Conservation (phyloP, 2,329 filamentous ascomycete species). For the Sclerotinia spermophila region DNA sequence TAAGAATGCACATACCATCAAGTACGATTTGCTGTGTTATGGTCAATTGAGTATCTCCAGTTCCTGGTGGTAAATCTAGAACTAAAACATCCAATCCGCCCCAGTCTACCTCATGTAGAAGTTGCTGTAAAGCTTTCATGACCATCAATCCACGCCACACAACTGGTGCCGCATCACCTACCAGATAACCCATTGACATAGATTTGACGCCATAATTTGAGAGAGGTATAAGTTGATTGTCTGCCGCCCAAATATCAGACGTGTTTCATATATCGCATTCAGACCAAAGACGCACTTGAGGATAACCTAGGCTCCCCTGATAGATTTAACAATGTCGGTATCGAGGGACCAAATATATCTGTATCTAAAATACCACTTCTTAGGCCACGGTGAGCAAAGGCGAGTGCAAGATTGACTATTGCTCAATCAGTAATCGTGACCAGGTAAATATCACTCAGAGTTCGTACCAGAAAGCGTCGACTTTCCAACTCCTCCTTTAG, state of each 20-base stretch:
- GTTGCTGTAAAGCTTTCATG: conserved; percentile 92
- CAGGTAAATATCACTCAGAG: neutral
- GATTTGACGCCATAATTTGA: conserved; percentile 95
- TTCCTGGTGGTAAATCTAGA: conserved; percentile 88
- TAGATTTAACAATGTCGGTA: conserved; percentile 84
- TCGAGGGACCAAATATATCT: conserved; percentile 94
- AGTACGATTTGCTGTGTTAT: conserved; percentile 92
- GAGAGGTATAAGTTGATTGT: conserved; percentile 79
- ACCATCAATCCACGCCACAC: conserved; percentile 98
- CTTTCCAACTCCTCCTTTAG: conserved; percentile 97
- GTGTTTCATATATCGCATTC: conserved; percentile 11
- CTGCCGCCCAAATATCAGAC: conserved; percentile 41
- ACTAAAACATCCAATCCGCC: conserved; percentile 83
- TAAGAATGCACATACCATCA: conserved; percentile 56
- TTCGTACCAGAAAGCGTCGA: conserved; percentile 78
- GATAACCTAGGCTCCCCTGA: conserved; percentile 75
- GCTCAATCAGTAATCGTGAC: conserved; percentile 7
- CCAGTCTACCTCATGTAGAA: conserved; percentile 95
- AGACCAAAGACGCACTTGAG: conserved; percentile 50
- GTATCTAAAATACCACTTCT: conserved; percentile 87
- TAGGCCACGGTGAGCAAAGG: conserved; percentile 78
- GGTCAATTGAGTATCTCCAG: conserved; percentile 93
- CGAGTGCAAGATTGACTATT: conserved; percentile 74
- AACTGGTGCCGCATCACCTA: conserved; percentile 74
- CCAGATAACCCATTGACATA: conserved; percentile 97